Percentiles rank a stretch among this genome's conserved stretches.
Conservation (phyloP, 1,284 basidiomycete genomes). For the Uromyces viciae-fabae region DNA sequence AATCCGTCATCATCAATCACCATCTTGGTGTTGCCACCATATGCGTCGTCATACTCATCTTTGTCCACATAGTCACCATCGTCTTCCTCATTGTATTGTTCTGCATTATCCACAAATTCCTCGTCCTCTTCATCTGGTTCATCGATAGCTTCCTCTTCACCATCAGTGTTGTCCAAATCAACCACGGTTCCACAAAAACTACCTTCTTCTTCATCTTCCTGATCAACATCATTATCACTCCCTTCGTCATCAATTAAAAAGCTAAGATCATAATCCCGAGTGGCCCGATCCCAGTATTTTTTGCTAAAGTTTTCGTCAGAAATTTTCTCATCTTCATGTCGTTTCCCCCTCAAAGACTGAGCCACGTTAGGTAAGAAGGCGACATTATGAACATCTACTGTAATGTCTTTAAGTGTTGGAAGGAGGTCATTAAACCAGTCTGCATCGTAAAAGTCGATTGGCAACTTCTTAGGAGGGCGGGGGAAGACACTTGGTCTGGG, state of each 20-base stretch:
- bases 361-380: neutral
- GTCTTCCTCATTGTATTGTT: neutral
- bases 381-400: neutral
- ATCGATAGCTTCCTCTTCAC: neutral
- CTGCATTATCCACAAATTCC: neutral
- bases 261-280: neutral
- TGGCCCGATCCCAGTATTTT: slow-evolving; percentile 11
- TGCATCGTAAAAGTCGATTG: slow-evolving; percentile 9
- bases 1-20: neutral
- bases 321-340: neutral
- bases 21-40: slow-evolving; percentile 10
- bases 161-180: neutral
- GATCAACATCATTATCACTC: neutral
- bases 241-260: neutral
- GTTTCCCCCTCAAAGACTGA: neutral
- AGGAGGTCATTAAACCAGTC: slow-evolving; percentile 16
- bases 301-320: neutral
- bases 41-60: neutral
- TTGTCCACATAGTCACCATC: neutral
- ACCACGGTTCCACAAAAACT: neutral
- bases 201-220: neutral
- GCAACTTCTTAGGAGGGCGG: neutral
- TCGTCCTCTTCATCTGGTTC: neutral
- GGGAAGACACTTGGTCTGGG: neutral
- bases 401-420: neutral